Conservation (phyloP, 768 basidiomycete genomes). For the Boletus sp. region DNA sequence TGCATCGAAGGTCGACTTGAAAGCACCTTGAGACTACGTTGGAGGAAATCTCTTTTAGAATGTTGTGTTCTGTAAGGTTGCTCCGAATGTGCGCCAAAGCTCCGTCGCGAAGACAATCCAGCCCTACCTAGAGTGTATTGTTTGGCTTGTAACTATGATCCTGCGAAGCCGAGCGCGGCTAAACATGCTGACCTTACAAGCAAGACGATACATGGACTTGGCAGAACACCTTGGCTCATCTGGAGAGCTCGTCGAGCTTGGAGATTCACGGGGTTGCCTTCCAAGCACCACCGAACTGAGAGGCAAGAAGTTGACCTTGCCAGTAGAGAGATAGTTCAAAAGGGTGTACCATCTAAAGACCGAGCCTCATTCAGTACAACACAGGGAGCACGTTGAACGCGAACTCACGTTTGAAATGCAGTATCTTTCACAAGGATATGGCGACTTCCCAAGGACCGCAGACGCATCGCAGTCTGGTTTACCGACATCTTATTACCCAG, state of each 20-base stretch:
- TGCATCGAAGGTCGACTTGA: neutral
- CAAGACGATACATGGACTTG: constrained; percentile 45
- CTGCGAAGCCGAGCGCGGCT: neutral
- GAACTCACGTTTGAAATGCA: constrained; percentile 24
- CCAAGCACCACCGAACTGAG: constrained; percentile 22
- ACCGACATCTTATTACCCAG: neutral
- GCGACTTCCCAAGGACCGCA: constrained; percentile 5
- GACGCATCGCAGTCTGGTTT: neutral
- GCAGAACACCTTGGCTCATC: constrained; percentile 33
- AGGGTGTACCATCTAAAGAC: constrained; percentile 36
- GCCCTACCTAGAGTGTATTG: constrained; percentile 7
- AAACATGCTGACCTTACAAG: constrained; percentile 34
- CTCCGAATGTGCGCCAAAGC: constrained; percentile 18
- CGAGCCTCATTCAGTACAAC: neutral
- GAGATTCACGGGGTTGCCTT: neutral
- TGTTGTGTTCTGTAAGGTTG: constrained; percentile 20
- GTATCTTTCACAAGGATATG: constrained; percentile 25
- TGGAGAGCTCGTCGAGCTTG: neutral
- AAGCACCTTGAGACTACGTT: constrained; percentile 15
- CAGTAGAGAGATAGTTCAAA: constrained; percentile 40
- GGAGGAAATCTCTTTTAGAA: constrained; percentile 23
- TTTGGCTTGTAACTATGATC: neutral
- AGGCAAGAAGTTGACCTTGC: constrained; percentile 32
- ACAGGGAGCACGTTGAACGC: neutral
- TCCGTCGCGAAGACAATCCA: constrained; percentile 18